Evolutionary conservation across 2,329 filamentous ascomycete genomes (phyloP).

Genomic region (Aspergillus aculeatus): DNA sequence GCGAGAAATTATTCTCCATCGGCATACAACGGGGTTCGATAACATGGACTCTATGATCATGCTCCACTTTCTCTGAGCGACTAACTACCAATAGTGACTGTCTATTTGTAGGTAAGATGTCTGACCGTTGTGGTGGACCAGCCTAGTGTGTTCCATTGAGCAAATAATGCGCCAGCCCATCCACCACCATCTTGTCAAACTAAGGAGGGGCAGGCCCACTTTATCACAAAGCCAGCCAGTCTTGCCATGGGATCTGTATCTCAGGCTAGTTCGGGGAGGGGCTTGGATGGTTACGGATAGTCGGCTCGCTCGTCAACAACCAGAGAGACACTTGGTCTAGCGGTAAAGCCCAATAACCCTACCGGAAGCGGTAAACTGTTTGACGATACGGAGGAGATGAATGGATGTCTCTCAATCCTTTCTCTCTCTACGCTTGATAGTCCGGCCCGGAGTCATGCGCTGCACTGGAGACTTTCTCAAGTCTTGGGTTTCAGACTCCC

Average conservation of each 20-base stretch:
- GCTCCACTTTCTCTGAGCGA: neutral
- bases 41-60: neutral
- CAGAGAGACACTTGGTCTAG: neutral
- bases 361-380: neutral
- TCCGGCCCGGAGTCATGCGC: neutral
- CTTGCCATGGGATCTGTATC: neutral
- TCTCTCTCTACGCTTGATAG: neutral
- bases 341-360: neutral
- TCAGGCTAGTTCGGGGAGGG: neutral
- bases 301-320: neutral
- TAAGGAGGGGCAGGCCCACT: neutral
- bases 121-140: conserved; percentile 12
- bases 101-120: neutral
- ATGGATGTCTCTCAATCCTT: neutral
- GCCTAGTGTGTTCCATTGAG: neutral
- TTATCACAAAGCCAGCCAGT: neutral
- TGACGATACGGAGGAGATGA: neutral
- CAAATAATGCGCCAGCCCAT: conserved; percentile 7
- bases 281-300: neutral
- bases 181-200: neutral
- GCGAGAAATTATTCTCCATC: neutral
- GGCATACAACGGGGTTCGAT: conserved; percentile 2
- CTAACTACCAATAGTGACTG: conserved; percentile 8
- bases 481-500: neutral
- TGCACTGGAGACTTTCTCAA: neutral